These are phyloP conservation scores for Wickerhamiella hasegawae DNA, from an alignment of 805 yeast species.

Conservation along the genomic window DNA sequence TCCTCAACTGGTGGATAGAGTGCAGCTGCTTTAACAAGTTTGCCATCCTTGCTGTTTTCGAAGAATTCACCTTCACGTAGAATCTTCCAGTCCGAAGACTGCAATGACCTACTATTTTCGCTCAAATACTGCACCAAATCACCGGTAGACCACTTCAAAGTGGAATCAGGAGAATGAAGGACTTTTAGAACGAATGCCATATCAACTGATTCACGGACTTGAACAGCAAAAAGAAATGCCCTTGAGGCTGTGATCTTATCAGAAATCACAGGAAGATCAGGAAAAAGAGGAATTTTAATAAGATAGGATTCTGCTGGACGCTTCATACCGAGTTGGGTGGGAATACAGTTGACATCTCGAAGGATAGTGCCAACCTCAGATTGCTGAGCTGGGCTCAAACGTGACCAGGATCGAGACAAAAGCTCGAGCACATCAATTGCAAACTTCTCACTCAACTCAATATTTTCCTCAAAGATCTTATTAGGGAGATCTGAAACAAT, in stretches of 20 bases:
- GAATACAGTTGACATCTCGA: constrained; percentile 17
- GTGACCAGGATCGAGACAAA: constrained; percentile 16
- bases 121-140: constrained; percentile 23
- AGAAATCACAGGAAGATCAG: constrained; percentile 22
- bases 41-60: constrained; percentile 9
- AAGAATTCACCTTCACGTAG: constrained; percentile 19
- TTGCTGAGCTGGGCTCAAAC: constrained; percentile 5
- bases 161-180: constrained; percentile 14
- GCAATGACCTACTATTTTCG: constrained; percentile 15
- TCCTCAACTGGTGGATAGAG: constrained; percentile 20
- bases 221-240: constrained; percentile 17
- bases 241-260: constrained; percentile 10
- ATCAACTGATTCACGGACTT: constrained; percentile 25
- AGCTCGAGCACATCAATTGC: constrained; percentile 15
- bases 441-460: constrained; percentile 14
- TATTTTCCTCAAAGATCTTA: constrained; percentile 9
- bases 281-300: constrained; percentile 20
- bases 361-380: constrained; percentile 8
- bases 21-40: not conserved
- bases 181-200: constrained; percentile 23
- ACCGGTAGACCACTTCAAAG: constrained; percentile 21
- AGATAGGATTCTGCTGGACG: constrained; percentile 22
- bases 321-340: constrained; percentile 25
- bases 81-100: constrained; percentile 19
- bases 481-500: constrained; percentile 4